Base-by-base conservation (phyloP, 1,284 basidiomycete species). In the Thecaphora thlaspeos region DNA sequence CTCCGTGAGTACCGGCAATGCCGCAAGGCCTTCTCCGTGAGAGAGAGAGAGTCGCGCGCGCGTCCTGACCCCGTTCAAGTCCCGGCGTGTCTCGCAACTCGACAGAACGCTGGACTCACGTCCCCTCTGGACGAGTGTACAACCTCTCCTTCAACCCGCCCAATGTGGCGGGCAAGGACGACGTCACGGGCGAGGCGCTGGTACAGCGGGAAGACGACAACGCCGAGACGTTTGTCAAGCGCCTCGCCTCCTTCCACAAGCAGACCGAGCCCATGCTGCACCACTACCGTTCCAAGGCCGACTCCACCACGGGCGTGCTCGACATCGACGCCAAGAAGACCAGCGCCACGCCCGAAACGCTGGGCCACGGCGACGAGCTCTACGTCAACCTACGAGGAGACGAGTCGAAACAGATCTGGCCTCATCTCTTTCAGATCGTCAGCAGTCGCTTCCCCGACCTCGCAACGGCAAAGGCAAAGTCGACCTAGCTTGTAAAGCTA, bases 351-450 rank as follows among this genome's bases (percentile, higher is more conserved):
- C 43, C 38, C 8, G 26, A 18, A 3, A 19, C 32, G 5, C 9
- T 10, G 12, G 41, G 18, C 5, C 40, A 40, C 8, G 46, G 50
- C 15, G 28, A 57, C n/a, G 30, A 63, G n/a, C 49, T 60, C 14
- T 81, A 92, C n/a, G 84, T 87, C 59, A 86, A 86, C 12, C 79
- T 97, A n/a, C 81, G 83, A 23, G 93, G 93, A 5, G 81, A 83
- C 60, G 90, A 90, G 17, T 91, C 89, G 21, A 90, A 96, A 77
- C 90, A 95, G 80, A 95, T 96, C 65, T 93, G 90, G 89, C 90
- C 89, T 2, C 81, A 86, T 66, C 82, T 93, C 5, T 87, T 89
- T 53, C 78, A 78, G 30, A 79, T 84, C 19, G 80, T 91, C 28
- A 42, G 42, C 24, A 26, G 43, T 12, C 44, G 68, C 19, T 71